Conservation (phyloP, 192 early-diverging fungal species). For the Glomus cerebriforme region DNA sequence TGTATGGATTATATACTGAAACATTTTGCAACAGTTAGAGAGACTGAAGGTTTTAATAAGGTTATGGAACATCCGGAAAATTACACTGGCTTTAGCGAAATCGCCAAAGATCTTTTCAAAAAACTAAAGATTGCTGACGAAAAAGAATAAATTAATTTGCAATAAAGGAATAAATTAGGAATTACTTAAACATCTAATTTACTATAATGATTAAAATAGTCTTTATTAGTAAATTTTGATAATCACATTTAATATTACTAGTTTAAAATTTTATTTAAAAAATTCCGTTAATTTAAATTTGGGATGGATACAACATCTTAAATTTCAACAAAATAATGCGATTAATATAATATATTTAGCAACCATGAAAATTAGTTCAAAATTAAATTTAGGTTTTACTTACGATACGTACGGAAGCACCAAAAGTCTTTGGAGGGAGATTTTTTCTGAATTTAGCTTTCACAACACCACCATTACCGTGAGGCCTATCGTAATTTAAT, state of each 20-base stretch:
- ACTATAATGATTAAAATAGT: background rate
- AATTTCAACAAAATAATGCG: background rate
- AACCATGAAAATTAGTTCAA: background rate
- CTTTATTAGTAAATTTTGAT: too few relatives aligned
- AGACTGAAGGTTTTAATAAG: conserved; percentile 23
- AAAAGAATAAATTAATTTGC: background rate
- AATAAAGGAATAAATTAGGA: background rate
- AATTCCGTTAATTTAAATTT: conserved; percentile 12
- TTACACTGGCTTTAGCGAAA: conserved; percentile 6
- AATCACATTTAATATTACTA: too few relatives aligned
- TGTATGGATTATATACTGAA: conserved; percentile 18
- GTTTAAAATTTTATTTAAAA: too few relatives aligned
- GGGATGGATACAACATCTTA: conserved; percentile 96
- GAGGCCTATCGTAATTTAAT: conserved; percentile 46
- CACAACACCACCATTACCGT: conserved; percentile 96
- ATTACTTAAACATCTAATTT: background rate
- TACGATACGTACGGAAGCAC: conserved; percentile 90
- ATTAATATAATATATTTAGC: background rate
- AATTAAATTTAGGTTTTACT: conserved; percentile 40
- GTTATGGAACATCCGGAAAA: conserved; percentile 11
- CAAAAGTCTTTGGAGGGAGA: conserved; percentile 94
- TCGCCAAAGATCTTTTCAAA: conserved; percentile 12
- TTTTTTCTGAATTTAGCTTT: conserved; percentile 97
- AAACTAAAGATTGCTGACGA: background rate
- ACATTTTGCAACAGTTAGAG: conserved; percentile 8